Base-by-base conservation (phyloP, 164 flowering plant species). In the Platanus orientalis region DNA sequence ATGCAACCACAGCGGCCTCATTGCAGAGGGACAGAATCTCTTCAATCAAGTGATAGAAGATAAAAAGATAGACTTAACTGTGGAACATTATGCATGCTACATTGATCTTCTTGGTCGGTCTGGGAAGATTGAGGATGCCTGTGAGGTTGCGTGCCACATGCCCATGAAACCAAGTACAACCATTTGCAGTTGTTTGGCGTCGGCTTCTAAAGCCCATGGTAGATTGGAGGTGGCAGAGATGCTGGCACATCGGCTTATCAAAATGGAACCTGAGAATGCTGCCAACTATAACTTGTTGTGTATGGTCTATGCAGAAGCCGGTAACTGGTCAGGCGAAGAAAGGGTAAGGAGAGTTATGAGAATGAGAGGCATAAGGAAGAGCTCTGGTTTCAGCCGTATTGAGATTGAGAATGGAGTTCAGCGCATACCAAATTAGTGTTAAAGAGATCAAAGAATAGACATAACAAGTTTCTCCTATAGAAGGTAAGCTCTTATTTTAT, bases 21-120 rank as follows among this genome's bases (percentile, higher is more conserved):
- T 83, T 6, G 75, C 78, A 45, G 83, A 80, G 66, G 92, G 81
- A 26, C 60, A 65, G 16, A 32, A 54, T 57, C 53, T 83, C 11
- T 84, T 86, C 45, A 19, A 73, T 30, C 39, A 62, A 7, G 69
- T 70, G 17, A 26, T 39, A 23, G 57, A 59, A 50, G 72, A 60
- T 36, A 23, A 55, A 6, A 65, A 58, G 16, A 34, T 69, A 21
- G 17, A 42, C 20, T 30, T 73, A 6, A 64, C 54, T 6, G 5
- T 55, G 16, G 85, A 83, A 61, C 92, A 83, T 64, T 88, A 84
- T 57, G 80, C 88, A 28, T 88, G 95, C 77, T 66, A 62, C 36
- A 54, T 86, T n/a, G 83, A 88, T 73, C 84, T 83, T 56, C 88
- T 88, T 14, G 92, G 80, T 19, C 76, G 77, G 53, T 71, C 82